Evolutionary conservation across 1,284 basidiomycete species (phyloP).

Genomic region (Wallemia hederae): DNA sequence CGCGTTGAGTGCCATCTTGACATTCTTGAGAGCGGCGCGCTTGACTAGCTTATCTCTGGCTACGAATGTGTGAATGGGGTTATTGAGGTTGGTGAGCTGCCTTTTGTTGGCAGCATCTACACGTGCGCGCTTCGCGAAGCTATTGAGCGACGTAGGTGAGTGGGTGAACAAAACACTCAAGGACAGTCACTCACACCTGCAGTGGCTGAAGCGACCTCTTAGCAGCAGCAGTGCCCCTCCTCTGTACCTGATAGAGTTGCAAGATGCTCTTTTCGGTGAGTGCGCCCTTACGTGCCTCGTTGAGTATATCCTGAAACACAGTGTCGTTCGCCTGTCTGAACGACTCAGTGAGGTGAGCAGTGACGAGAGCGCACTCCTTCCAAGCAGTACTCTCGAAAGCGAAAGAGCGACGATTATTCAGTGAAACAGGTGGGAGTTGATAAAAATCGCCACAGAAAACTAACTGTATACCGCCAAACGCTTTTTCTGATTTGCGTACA

Average conservation of each 20-base stretch:
- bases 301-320: background rate
- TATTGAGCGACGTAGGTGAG: too few species aligned
- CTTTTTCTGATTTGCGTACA: constrained; percentile 2
- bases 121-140: background rate
- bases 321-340: background rate
- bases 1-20: background rate
- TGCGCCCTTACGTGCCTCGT: background rate
- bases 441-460: background rate
- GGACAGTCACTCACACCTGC: background rate
- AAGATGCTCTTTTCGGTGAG: background rate
- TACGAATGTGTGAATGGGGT: background rate
- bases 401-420: background rate
- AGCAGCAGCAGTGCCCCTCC: background rate
- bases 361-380: background rate
- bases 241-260: background rate
- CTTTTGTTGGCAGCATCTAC: background rate
- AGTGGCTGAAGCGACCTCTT: background rate
- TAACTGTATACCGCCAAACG: constrained; percentile 5
- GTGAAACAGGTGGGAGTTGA: background rate
- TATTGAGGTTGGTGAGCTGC: background rate
- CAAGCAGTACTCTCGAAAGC: background rate
- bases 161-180: too few species aligned
- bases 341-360: background rate
- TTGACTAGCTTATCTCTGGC: background rate
- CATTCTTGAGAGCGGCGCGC: background rate